Conservation (phyloP, 192 early-diverging fungal genomes). For the Rhizophlyctis rosea region DNA sequence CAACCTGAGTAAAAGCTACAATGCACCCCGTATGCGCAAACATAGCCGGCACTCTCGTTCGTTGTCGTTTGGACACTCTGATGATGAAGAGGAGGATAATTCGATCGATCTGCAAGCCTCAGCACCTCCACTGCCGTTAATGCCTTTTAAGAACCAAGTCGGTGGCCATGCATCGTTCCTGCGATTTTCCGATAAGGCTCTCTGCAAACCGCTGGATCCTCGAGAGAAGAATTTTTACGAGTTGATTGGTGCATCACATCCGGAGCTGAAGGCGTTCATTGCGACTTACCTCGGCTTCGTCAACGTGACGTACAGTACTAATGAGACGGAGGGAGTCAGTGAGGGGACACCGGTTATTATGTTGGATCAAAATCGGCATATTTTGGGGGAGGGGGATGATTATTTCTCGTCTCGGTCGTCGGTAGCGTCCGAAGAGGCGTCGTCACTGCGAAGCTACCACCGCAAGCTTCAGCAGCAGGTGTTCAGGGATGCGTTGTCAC, state of each 20-base stretch:
- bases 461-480: conserved; percentile 81
- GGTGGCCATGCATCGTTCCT: conserved; percentile 97
- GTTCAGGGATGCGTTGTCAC: conserved; percentile 86
- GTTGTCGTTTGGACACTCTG: conserved; percentile 30
- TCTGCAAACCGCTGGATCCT: conserved; percentile 90
- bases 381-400: conserved; percentile 48
- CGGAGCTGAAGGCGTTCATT: conserved; percentile 81
- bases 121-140: conserved; percentile 44
- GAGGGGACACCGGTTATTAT: conserved; percentile 72
- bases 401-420: not conserved
- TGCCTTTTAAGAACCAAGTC: conserved; percentile 56
- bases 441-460: conserved; percentile 50
- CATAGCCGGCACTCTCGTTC: conserved; percentile 19
- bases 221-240: conserved; percentile 92
- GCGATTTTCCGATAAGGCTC: conserved; percentile 92
- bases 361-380: conserved; percentile 86
- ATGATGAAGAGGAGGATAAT: conserved; percentile 30
- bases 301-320: conserved; percentile 72
- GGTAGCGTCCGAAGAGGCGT: conserved; percentile 12
- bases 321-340: conserved; percentile 31
- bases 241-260: conserved; percentile 66
- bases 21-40: conserved; percentile 1
- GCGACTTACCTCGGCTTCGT: conserved; percentile 91
- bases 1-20: conserved; percentile 17
- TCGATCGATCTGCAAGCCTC: conserved; percentile 17